These are phyloP conservation scores for Cryptococcus sp. DNA, from an alignment of 1,284 basidiomycete genomes.

Conservation along the genomic window DNA sequence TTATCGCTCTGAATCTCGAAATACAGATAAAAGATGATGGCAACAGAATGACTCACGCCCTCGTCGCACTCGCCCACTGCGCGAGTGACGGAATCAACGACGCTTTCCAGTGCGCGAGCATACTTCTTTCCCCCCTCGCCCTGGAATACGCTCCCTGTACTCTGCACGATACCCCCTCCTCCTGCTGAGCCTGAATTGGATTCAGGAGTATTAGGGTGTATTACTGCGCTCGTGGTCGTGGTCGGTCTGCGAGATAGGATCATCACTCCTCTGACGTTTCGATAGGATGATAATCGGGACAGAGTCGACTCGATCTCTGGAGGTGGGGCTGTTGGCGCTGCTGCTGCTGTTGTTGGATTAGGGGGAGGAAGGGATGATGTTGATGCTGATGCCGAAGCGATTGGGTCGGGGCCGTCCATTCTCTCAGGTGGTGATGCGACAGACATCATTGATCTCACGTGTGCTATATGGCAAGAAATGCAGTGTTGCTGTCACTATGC, in stretches of 20 bases:
- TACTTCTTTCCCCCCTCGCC: slow-evolving; percentile 80
- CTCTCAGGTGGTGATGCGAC: no score
- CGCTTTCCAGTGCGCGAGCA: slow-evolving; percentile 70
- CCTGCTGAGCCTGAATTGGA: background rate
- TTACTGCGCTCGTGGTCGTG: background rate
- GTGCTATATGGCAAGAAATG: no score
- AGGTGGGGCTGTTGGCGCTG: slow-evolving; percentile 42
- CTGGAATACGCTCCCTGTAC: slow-evolving; percentile 81
- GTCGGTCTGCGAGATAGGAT: slow-evolving; percentile 62
- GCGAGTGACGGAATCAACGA: slow-evolving; percentile 72
- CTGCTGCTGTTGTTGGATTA: background rate
- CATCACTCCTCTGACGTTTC: slow-evolving; percentile 84
- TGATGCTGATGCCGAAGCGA: background rate
- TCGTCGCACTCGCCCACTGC: slow-evolving; percentile 62
- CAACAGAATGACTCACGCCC: slow-evolving; percentile 24
- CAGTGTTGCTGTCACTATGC: no score
- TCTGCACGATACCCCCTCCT: slow-evolving; percentile 67
- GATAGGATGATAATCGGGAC: slow-evolving; percentile 71
- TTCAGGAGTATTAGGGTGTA: background rate
- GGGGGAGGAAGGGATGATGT: slow-evolving; percentile 1
- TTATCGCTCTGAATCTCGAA: no score
- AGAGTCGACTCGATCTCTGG: slow-evolving; percentile 78
- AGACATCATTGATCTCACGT: no score
- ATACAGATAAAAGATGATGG: background rate
- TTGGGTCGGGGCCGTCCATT: no score